Base-by-base conservation (phyloP, 2,329 filamentous ascomycete species). In the Colletotrichum orchidophilum region DNA sequence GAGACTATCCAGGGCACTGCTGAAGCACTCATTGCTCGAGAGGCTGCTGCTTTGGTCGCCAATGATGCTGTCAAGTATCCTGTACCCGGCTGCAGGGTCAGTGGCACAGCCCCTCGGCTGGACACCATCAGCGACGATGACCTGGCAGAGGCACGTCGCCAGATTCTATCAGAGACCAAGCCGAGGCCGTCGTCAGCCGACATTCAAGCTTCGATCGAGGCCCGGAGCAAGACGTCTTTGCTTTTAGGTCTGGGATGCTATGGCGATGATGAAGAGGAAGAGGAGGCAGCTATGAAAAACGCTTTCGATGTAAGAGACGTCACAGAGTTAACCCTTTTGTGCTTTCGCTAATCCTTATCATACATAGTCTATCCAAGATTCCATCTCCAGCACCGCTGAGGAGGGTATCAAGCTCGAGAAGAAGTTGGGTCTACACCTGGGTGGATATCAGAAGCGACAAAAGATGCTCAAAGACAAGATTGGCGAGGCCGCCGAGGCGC, bases 371-470 rank as follows among this genome's bases (percentile, higher is more conserved):
- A 88, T 95, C 1, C 93, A 96, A 81, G 89, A 93, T 57, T 86
- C 88, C 8, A 93, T 97, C 73, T 87, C 93, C 75, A 84, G 88
- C 3, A 90, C 91, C 0, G 96, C 95, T 3, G 92, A 96, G 75
- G 88, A 92, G 68, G 94, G 93, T 64, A 94, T 94, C 78, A 97
- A 96, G 81, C 85, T 97, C 1, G 95, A 98, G 82, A 97, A 97
- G 88, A 98, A 96, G 82, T 88, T 99, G n/a, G 87, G 87, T 0
- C 86, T 97, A 64, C 92, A 96, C 76, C 90, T 97, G 2, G 95
- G 95, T 27, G 96, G 96, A 15, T 99, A 99, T 82, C 92, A 95
- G 80, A 91, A 95, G 75, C 92, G 96, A 35, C 91, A 94, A 39
- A 95, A 95, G 81, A 91, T 90, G 75, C 87, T 99, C 29, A 89